Evolutionary conservation across 2,329 filamentous ascomycete species (phyloP).

Genomic region (Sporothrix variecibatus): DNA sequence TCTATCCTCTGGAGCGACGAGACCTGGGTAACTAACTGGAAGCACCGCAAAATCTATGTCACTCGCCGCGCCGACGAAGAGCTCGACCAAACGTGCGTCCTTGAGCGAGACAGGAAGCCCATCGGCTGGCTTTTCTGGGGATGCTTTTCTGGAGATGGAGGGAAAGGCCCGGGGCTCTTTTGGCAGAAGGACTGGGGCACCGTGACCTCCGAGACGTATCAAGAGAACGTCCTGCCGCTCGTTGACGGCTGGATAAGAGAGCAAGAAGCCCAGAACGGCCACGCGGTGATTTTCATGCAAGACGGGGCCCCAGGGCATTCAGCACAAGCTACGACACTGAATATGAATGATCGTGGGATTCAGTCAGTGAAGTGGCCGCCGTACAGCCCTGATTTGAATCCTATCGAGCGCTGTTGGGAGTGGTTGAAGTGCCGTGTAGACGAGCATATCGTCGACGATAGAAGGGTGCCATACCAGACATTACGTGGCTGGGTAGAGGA

Average conservation of each 20-base stretch:
- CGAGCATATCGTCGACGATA: neutral
- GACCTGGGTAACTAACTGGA: constrained; percentile 31
- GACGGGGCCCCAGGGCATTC: neutral
- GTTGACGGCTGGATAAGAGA: constrained; percentile 25
- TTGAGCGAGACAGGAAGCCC: constrained; percentile 32
- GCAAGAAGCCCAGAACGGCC: constrained; percentile 9
- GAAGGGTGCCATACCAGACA: neutral
- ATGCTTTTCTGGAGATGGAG: constrained; percentile 32
- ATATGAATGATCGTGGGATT: constrained; percentile 22
- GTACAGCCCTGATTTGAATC: constrained; percentile 28
- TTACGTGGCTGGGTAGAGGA: neutral
- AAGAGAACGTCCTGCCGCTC: constrained; percentile 28
- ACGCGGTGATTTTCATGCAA: too few species aligned
- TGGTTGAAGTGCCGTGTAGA: too few species aligned
- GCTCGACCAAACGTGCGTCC: constrained; percentile 33
- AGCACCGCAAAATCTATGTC: too few species aligned
- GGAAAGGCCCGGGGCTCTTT: constrained; percentile 34
- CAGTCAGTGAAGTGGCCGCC: constrained; percentile 24
- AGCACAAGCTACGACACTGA: neutral
- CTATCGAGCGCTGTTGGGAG: too few species aligned
- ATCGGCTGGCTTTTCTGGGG: constrained; percentile 38
- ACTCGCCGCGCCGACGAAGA: constrained; percentile 32
- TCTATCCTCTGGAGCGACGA: constrained; percentile 33
- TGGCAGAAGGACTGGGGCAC: constrained; percentile 39
- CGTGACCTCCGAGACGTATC: constrained; percentile 35